Conservation (phyloP, 73 alveolate species). For the Urostyla sp. region DNA sequence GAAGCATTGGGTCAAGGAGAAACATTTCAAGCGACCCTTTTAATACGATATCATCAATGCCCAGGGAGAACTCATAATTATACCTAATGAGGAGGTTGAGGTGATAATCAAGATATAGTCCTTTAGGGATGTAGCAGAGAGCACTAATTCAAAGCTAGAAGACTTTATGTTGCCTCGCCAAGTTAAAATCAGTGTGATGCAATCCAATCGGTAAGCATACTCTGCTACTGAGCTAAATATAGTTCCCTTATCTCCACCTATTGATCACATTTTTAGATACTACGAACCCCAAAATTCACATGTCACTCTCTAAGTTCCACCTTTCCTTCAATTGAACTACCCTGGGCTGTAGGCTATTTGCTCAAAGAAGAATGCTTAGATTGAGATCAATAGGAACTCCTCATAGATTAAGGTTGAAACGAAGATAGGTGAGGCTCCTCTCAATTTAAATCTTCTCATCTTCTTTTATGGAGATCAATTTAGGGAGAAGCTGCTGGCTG, state of each 20-base stretch:
- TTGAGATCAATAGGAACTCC: conserved; percentile 12
- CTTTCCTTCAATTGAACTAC: conserved; percentile 15
- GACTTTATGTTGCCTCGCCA: conserved; percentile 33
- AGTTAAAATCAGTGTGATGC: conserved; percentile 15
- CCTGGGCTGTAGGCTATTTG: conserved; percentile 20
- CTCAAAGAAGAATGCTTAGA: conserved; percentile 43
- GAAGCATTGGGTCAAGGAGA: conserved; percentile 35
- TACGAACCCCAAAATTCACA: conserved; percentile 71
- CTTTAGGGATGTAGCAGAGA: conserved; percentile 39
- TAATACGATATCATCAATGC: conserved; percentile 26
- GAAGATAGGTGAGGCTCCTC: conserved; percentile 34
- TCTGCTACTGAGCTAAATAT: conserved; percentile 49
- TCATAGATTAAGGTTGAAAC: conserved; percentile 8
- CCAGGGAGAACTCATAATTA: conserved; percentile 33
- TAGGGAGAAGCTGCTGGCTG: conserved; percentile 43
- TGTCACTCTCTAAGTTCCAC: conserved; percentile 59
- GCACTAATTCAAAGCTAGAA: background rate
- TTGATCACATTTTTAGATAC: conserved; percentile 67
- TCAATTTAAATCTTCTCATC: background rate
- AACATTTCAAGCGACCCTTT: conserved; percentile 1
- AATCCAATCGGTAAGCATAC: conserved; percentile 36
- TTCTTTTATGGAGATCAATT: conserved; percentile 61
- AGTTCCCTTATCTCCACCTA: conserved; percentile 64
- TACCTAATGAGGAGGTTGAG: conserved; percentile 53
- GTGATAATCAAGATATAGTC: conserved; percentile 47